Percentiles rank a stretch among this genome's conserved stretches.
Evolutionary conservation across 352 stramenopile genomes (phyloP).

Genomic region (Pythium phragmiticola): DNA sequence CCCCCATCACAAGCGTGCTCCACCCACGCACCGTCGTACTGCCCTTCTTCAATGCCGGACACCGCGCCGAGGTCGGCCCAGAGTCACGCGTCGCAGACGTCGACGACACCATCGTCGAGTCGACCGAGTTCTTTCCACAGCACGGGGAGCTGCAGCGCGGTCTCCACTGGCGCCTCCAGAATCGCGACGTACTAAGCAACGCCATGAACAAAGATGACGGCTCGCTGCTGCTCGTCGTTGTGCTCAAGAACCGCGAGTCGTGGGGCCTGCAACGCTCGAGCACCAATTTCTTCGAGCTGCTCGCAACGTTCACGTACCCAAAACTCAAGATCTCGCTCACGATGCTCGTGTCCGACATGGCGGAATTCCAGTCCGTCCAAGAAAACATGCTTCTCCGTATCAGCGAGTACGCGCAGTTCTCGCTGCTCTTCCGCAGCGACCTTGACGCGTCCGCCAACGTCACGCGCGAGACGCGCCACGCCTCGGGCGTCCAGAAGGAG

Average conservation of each 20-base stretch:
- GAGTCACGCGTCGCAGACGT: background rate
- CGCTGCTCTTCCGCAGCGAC: constrained; percentile 37
- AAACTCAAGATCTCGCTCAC: constrained; percentile 35
- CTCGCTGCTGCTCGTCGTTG: constrained; percentile 30
- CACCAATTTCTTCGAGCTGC: constrained; percentile 33
- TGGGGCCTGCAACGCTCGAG: constrained; percentile 32
- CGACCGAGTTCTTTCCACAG: constrained; percentile 12
- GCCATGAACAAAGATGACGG: background rate
- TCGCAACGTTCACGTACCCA: constrained; percentile 29
- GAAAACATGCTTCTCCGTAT: constrained; percentile 19
- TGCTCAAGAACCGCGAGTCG: constrained; percentile 32
- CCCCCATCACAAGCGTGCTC: background rate
- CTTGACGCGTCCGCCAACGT: constrained; percentile 19
- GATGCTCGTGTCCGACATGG: constrained; percentile 31
- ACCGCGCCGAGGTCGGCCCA: background rate
- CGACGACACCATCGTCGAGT: background rate
- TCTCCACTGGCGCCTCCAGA: constrained; percentile 14
- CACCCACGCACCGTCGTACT: background rate
- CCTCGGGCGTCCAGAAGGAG: constrained; percentile 23
- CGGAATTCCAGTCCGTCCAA: constrained; percentile 32
- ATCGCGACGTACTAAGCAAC: background rate
- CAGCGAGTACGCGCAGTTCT: constrained; percentile 24
- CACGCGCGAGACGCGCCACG: constrained; percentile 35
- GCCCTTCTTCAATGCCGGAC: background rate
- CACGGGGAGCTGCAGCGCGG: background rate